Base-by-base conservation (phyloP, 2,329 filamentous ascomycete genomes). In the Aspergillus versicolor region DNA sequence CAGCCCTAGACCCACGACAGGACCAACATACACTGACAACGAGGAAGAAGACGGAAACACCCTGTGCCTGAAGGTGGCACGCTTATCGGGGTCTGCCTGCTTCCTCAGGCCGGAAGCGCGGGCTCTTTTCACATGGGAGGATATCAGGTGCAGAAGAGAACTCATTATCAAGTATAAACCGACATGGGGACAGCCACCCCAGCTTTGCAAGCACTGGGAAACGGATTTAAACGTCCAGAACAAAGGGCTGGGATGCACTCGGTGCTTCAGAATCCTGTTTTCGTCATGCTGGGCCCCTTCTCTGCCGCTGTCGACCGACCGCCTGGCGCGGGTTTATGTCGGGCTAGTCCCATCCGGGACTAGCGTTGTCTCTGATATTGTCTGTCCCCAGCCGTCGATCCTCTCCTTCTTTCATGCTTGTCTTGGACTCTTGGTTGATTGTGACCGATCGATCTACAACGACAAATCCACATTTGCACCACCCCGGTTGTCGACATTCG, bases 71-170 rank as follows among this genome's bases (percentile, higher is more conserved):
- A 58, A 61, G 32, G 60, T 58, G 40, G 64, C 64, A 53, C 62
- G 66, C 54, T 64, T 64, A 50, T 68, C 69, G 51, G 59, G 52
- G 32, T 66, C 61, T 27, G 63, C 61, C 62, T 66, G 72, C 60
- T 63, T 69, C 57, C 64, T 68, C 52, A 65, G 63, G 55, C 63
- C 63, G 44, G 68, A 65, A 59, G 67, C 64, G 61, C 71, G 69
- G 54, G 70, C 63, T 61, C 66, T 70, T 61, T 71, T 70, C 60
- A 68, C 68, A 45, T 70, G 62, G 45, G 64, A 46, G 24, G 42
- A 62, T 44, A 67, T 59, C 49, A 70, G 59, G 57, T 74, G 70
- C 47, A 67, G 63, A 53, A 74, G 62, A 52, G 71, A 66, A 64
- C 62, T 72, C 73, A 75, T 75, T 48, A 61, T 73, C 65, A 55